These are phyloP conservation scores for Choanephora cucurbitarum DNA, from an alignment of 371 early-diverging fungal species.

Conservation along the genomic window DNA sequence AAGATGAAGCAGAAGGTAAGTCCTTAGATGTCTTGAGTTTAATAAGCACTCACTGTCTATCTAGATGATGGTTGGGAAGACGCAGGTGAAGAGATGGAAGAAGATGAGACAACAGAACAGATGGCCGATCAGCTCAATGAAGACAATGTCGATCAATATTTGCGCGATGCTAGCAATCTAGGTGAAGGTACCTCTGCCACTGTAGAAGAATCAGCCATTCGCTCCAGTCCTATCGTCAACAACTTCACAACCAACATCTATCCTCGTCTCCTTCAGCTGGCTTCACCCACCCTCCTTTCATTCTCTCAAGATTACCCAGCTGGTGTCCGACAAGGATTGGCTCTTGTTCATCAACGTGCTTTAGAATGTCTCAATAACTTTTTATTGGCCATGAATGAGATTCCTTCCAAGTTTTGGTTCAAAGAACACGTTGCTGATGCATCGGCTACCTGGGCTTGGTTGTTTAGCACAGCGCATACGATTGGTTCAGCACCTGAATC, in stretches of 20 bases:
- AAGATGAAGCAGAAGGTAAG: slow-evolving; percentile 54
- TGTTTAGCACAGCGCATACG: slow-evolving; percentile 55
- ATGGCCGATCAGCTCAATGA: slow-evolving; percentile 51
- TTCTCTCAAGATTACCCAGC: slow-evolving; percentile 47
- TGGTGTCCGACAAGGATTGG: slow-evolving; percentile 49
- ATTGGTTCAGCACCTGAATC: slow-evolving; percentile 39
- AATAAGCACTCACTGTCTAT: neutral
- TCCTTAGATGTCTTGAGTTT: neutral
- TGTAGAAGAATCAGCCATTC: slow-evolving; percentile 25
- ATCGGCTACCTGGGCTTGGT: slow-evolving; percentile 63
- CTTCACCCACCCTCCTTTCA: slow-evolving; percentile 56
- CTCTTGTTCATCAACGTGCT: slow-evolving; percentile 67
- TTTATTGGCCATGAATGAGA: slow-evolving; percentile 69
- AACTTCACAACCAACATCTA: slow-evolving; percentile 48
- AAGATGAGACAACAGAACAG: slow-evolving; percentile 43
- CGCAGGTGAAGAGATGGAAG: slow-evolving; percentile 54
- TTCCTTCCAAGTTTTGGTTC: slow-evolving; percentile 70
- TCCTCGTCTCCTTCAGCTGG: slow-evolving; percentile 55
- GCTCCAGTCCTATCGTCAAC: slow-evolving; percentile 49
- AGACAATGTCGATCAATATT: slow-evolving; percentile 50
- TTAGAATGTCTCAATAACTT: slow-evolving; percentile 79
- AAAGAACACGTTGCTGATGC: slow-evolving; percentile 56
- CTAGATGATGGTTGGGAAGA: slow-evolving; percentile 59
- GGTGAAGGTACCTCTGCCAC: slow-evolving; percentile 24
- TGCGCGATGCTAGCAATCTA: slow-evolving; percentile 27